Evolutionary conservation across 129 eudicot genomes (phyloP), one percentile per base, ranked within the genome.

Genomic region (Heracleum sosnowskyi): DNA sequence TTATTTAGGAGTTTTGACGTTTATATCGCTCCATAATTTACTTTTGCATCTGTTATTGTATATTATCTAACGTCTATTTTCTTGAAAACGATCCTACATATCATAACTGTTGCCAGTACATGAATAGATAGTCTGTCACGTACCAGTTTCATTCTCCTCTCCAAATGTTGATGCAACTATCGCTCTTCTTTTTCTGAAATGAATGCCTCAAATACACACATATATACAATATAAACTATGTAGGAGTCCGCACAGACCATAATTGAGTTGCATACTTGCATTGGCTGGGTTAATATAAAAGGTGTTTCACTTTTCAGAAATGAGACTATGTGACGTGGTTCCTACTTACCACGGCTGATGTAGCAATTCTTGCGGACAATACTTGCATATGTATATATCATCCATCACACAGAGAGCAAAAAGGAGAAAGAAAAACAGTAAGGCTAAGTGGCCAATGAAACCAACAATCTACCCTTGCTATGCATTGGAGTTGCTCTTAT

Each of bases 101-200:
- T 16, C 26, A 18, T 20, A 18, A 13, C 0, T 22, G 62, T 55
- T 55, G 4, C 46, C 74, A 16, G 69, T 11, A 77, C 87, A 80
- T 87, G 78, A 89, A 91, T 17, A 95, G 85, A 87, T 90, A 95
- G 90, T 88, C 80, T 84, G 89, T 36, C 87, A 78, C 66, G 87
- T 78, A 34, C 93, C 92, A 16, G 88, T 80, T 81, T 87, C 91
- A 69, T 90, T 96, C 81, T 95, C 98, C 76, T 55, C 63, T 55
- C 98, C 94, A 69, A 95, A 95, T 35, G 97, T 93, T 18, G 97
- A 95, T 29, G 97, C 81, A 72, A 95, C 97, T 90, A 94, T 86
- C 85, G 76, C 98, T 87, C 91, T 91, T 95, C 84, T 86, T 91
- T 88, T 89, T 89, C 98, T 91, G 93, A 81, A 90, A 69, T 55